These are phyloP conservation scores for Chrysosporium queenslandicum DNA, from an alignment of 2,329 filamentous ascomycete species.

Conservation along the genomic window DNA sequence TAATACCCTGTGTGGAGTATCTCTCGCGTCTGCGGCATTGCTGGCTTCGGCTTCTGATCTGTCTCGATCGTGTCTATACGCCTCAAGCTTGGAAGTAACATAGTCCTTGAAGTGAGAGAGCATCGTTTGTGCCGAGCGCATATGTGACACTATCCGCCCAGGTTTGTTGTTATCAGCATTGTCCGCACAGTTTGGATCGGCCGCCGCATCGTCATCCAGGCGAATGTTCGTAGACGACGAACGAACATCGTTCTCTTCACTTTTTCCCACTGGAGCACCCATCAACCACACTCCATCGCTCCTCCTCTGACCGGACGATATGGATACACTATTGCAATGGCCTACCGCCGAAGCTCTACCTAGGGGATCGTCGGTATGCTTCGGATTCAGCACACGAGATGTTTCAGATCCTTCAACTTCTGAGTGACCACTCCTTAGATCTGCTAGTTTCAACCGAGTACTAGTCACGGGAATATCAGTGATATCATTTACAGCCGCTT, in stretches of 20 bases:
- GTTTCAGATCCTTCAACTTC: neutral
- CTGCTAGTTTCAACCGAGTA: neutral
- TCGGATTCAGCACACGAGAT: neutral
- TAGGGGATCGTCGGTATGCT: neutral
- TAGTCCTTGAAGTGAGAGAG: slow-evolving; percentile 6
- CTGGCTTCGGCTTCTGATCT: neutral
- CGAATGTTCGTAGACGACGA: neutral
- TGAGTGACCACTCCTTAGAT: neutral
- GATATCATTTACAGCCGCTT: neutral
- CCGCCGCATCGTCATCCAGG: neutral
- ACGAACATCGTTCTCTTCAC: neutral
- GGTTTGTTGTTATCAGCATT: neutral
- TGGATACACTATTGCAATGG: neutral
- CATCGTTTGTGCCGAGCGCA: neutral
- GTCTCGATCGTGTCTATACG: neutral
- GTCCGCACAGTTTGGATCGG: neutral
- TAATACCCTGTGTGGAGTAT: neutral
- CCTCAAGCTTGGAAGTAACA: slow-evolving; percentile 5
- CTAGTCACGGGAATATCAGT: neutral
- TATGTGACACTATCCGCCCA: neutral
- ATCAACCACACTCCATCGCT: neutral
- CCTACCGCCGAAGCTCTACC: neutral
- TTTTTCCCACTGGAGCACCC: neutral
- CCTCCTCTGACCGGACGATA: neutral
- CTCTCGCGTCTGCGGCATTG: neutral